Base-by-base conservation (phyloP, 148 eudicot species). In the Talinum fruticosum region DNA sequence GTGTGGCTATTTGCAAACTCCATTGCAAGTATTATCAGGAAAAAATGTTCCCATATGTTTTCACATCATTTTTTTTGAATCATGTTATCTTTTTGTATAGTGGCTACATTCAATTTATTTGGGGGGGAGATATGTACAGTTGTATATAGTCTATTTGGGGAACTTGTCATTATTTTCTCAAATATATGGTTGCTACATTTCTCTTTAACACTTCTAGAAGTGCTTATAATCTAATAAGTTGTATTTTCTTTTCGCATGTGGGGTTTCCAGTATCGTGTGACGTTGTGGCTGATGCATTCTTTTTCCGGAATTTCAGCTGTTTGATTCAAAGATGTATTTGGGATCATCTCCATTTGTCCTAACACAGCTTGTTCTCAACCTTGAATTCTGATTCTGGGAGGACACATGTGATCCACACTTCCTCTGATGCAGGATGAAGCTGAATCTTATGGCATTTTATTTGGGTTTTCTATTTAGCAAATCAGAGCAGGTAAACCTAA, bases 361-460 rank as follows among this genome's bases (percentile, higher is more conserved):
- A n/a, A n/a, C n/a, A n/a, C n/a, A n/a, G n/a, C n/a, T n/a, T n/a
- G n/a, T n/a, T n/a, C n/a, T n/a, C n/a, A n/a, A n/a, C n/a, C n/a
- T n/a, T 77, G 66, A n/a, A 68, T 26, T 51, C 7, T 21, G n/a
- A 53, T 51, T 66, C 44, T 29, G 32, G 76, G 66, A 76, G n/a
- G n/a, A n/a, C n/a, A n/a, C n/a, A n/a, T 71, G 28, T 44, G 54
- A 70, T 70, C 38, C 71, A 65, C 34, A 16, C 10, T 23, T 21
- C 47, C 79, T 34, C 66, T 68, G 15, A 10, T 18, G 68, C 41
- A 61, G 45, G n/a, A 66, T 59, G 44, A 78, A 57, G 69, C 41
- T 30, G 45, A 32, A 44, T 54, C 69, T 44, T 65, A n/a, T 14
- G 34, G 45, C 66, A 45, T 34, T 33, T 33, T 34, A 36, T n/a